phyloP scores from a whole-genome alignment of 192 early-diverging fungal genomes.

The Entomortierella chlamydospora region DNA sequence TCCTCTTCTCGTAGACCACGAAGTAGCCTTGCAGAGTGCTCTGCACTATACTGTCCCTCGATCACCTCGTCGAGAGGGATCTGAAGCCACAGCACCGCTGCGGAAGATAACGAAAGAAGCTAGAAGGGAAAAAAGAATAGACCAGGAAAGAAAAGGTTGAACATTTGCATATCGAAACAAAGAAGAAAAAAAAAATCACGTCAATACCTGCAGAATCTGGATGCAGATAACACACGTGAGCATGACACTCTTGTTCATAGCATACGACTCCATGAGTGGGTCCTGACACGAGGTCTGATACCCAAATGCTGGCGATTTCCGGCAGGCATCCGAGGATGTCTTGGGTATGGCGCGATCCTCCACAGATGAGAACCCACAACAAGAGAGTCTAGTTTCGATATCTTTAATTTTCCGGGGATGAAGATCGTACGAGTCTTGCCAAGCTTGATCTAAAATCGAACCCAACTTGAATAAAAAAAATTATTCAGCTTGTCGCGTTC shows the following conservation, averaged over 20 bases:
- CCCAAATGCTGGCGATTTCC: constrained; percentile 31
- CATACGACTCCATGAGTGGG: constrained; percentile 17
- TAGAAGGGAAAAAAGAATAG: background rate
- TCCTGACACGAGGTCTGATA: constrained; percentile 18
- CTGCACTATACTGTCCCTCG: constrained; percentile 1
- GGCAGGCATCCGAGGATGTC: constrained; percentile 12
- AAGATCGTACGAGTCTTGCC: constrained; percentile 25
- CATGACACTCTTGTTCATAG: background rate
- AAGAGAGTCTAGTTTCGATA: constrained; percentile 26
- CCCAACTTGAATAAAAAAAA: constrained; percentile 18
- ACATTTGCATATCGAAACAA: background rate
- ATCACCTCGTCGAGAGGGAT: constrained; percentile 12
- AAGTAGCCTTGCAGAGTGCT: constrained; percentile 26
- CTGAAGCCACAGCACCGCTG: constrained; percentile 7
- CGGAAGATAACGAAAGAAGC: constrained; percentile 19
- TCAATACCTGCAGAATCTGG: constrained; percentile 33
- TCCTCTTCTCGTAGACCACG: constrained; percentile 30
- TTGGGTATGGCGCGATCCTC: constrained; percentile 33
- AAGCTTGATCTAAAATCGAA: constrained; percentile 8
- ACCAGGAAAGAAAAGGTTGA: background rate
- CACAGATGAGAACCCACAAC: constrained; percentile 29
- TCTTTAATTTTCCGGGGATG: constrained; percentile 13
- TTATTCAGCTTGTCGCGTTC: too few relatives aligned
- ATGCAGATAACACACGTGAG: background rate
- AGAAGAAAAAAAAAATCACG: too few relatives aligned